Evolutionary conservation across 1,284 basidiomycete genomes (phyloP).

Genomic region (Ceratobasidium sp.): DNA sequence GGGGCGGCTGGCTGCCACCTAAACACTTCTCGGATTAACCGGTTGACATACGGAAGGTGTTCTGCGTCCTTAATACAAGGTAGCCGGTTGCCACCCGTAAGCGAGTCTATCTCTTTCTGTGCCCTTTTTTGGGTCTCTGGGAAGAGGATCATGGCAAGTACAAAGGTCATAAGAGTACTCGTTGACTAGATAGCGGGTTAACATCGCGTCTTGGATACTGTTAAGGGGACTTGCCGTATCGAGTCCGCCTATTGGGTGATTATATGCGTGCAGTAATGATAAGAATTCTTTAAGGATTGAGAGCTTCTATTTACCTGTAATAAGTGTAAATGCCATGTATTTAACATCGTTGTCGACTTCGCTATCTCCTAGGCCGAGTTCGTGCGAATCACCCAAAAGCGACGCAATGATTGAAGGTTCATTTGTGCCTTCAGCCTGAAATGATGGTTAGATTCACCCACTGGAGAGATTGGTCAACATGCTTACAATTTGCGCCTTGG

Average conservation of each 20-base stretch:
- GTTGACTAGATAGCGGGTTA: neutral
- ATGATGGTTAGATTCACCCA: neutral
- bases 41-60: slow-evolving; percentile 57
- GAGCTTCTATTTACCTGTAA: neutral
- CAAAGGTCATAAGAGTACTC: slow-evolving; percentile 20
- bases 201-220: neutral
- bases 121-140: slow-evolving; percentile 59
- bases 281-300: neutral
- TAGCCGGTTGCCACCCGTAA: slow-evolving; percentile 58
- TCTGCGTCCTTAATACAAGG: slow-evolving; percentile 58
- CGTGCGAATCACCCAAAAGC: neutral
- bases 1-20: slow-evolving; percentile 35
- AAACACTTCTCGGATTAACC: slow-evolving; percentile 37
- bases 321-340: slow-evolving; percentile 16
- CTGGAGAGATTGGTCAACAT: neutral
- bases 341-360: slow-evolving; percentile 34
- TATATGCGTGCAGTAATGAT: neutral
- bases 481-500: slow-evolving; percentile 36
- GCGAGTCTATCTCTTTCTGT: slow-evolving; percentile 59
- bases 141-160: slow-evolving; percentile 55
- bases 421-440: slow-evolving; percentile 18
- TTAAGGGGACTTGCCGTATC: neutral
- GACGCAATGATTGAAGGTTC: slow-evolving; percentile 22
- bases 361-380: neutral
- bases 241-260: neutral